Evolutionary conservation across 768 basidiomycete genomes (phyloP), one percentile per base, ranked within the genome.

Genomic region (Tulasnella sp.): DNA sequence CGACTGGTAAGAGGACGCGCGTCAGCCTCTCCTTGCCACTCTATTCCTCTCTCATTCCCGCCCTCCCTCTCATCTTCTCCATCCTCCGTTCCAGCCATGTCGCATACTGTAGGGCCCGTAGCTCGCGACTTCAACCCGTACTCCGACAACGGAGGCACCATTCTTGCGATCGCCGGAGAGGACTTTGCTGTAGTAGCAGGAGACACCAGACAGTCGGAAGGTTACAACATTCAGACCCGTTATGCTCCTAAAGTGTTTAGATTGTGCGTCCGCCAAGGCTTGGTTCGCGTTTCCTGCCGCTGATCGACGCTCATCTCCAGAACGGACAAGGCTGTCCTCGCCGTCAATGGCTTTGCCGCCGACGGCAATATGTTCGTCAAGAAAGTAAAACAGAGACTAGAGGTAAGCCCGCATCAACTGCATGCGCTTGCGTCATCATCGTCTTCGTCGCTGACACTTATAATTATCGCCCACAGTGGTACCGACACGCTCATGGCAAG

Each of bases 341-440:
- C 97, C 26, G 95, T 98, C 48, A 98, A 98, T 82, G 98, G 98
- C 11, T 99, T 98, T 83, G 93, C 95, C 61, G 98, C 96, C 70
- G 98, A 99, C 83, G 97, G 95, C 35, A 96, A 96, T 82, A 94
- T 93, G 90, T 96, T 99, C 82, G 95, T 99, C 82, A 98, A 98
- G 89, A 91, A 92, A 83, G 92, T 99, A 74, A 92, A 93, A 83
- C 96, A 99, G 84, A 90, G 97, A 81, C 88, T 99, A 3, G 98
- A 99, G 89, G 97, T 97, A 78, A 74, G 73, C 61, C 39, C 39
- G 20, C 61, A 23, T 37, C 42, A 6, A 39, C n/a, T 67, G 23
- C 26, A 29, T 46, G 32, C 39, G 16, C 32, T 32, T 55, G 69
- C 35, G 57, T 73, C 48, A 20, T 74, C 1, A 10, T 35, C 71